A percentile compares a stretch with the other conserved stretches of the same genome.
phyloP scores from a whole-genome alignment of 2,329 filamentous ascomycete genomes.

The Penicillium sp. region DNA sequence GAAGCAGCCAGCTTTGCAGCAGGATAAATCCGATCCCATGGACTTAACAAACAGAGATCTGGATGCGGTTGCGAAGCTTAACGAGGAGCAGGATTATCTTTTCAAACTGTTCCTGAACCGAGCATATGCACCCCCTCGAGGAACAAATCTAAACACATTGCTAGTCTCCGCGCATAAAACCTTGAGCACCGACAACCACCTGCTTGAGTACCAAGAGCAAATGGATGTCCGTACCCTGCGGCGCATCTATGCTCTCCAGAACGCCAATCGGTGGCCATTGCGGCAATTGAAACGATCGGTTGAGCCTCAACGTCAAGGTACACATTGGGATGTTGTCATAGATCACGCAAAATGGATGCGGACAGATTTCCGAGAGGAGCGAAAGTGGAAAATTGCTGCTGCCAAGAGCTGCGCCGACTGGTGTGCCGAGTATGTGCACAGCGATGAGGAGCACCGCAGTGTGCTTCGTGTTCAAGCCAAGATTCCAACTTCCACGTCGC shows the following conservation, averaged over 20 bases:
- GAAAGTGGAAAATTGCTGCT: conserved; percentile 86
- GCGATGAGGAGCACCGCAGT: conserved; percentile 63
- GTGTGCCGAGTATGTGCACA: conserved; percentile 79
- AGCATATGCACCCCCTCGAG: conserved; percentile 56
- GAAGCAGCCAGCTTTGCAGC: conserved; percentile 61
- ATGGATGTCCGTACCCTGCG: conserved; percentile 85
- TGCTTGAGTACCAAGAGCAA: conserved; percentile 79
- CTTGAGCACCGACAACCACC: conserved; percentile 79
- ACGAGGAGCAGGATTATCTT: conserved; percentile 60
- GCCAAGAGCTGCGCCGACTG: conserved; percentile 79
- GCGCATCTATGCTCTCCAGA: conserved; percentile 86
- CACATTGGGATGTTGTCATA: conserved; percentile 83
- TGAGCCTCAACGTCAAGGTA: conserved; percentile 74
- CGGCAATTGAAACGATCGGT: conserved; percentile 82
- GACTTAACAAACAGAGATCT: conserved; percentile 44
- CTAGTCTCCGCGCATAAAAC: conserved; percentile 86
- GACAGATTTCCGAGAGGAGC: conserved; percentile 90
- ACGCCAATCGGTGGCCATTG: conserved; percentile 88
- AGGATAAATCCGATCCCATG: conserved; percentile 49
- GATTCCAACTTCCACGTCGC: conserved; percentile 29
- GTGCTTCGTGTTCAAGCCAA: conserved; percentile 66
- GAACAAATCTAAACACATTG: conserved; percentile 65
- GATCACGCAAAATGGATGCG: conserved; percentile 98
- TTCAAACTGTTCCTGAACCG: conserved; percentile 66
- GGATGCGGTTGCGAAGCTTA: conserved; percentile 49